phyloP scores from a whole-genome alignment of 2,329 filamentous ascomycete genomes.

The Aspergillus latus region DNA sequence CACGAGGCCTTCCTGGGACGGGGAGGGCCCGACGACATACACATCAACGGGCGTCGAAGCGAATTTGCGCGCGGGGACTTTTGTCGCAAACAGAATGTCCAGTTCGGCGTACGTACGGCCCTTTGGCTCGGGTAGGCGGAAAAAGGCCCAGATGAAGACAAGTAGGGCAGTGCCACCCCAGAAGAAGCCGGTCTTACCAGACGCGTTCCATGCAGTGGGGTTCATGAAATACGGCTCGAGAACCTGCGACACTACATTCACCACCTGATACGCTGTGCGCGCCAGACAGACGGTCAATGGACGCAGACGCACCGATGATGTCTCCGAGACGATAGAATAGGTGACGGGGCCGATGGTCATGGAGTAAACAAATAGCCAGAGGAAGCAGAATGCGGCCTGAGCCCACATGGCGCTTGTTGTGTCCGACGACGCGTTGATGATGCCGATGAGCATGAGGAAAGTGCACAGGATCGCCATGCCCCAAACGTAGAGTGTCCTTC shows the following conservation, averaged over 20 bases:
- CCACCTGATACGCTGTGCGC: conserved; percentile 44
- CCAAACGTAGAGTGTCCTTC: no score
- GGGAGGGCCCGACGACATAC: no score
- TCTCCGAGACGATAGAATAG: conserved; percentile 43
- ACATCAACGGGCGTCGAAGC: conserved; percentile 47
- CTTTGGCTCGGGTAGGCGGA: conserved; percentile 49
- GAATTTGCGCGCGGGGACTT: conserved; percentile 45
- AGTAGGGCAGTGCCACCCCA: conserved; percentile 47
- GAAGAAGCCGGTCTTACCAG: conserved; percentile 51
- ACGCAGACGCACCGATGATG: conserved; percentile 40
- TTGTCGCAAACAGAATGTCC: conserved; percentile 49
- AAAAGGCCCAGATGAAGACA: conserved; percentile 45
- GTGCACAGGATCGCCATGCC: no score
- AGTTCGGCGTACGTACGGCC: conserved; percentile 47
- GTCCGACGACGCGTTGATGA: conserved; percentile 35
- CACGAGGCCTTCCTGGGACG: no score
- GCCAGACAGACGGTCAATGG: conserved; percentile 42
- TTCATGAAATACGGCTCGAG: conserved; percentile 44
- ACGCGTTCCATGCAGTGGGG: conserved; percentile 42
- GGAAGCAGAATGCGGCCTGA: conserved; percentile 39
- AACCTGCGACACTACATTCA: conserved; percentile 45
- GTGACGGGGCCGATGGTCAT: conserved; percentile 38
- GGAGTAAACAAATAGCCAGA: conserved; percentile 44
- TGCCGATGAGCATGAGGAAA: conserved; percentile 34
- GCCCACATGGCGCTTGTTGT: conserved; percentile 40